These are phyloP conservation scores for Incumbomyces delicatus DNA, from an alignment of 2,329 filamentous ascomycete species.

Conservation along the genomic window DNA sequence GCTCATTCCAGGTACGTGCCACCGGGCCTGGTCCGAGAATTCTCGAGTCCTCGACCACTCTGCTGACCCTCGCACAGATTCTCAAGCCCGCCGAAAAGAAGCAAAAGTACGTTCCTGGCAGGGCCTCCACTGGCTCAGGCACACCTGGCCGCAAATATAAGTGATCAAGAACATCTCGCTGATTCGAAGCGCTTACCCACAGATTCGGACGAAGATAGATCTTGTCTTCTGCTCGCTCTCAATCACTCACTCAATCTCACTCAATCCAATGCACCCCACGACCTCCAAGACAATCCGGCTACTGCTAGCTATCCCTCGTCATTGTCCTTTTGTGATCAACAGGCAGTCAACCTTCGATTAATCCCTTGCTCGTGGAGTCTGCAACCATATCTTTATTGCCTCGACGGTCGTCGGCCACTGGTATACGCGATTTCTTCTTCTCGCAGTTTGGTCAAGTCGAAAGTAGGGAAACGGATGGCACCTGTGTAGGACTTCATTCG, in stretches of 20 bases:
- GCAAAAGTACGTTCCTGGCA: conserved; percentile 93
- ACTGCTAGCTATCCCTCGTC: neutral
- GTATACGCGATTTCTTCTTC: neutral
- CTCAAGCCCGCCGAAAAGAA: conserved; percentile 99
- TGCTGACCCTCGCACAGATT: conserved; percentile 50
- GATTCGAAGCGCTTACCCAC: conserved; percentile 61
- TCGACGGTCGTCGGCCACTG: too few species aligned
- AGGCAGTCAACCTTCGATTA: neutral
- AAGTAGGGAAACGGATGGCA: neutral
- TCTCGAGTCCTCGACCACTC: neutral
- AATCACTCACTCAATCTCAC: neutral
- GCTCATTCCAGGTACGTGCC: conserved; percentile 81
- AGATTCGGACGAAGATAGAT: conserved; percentile 92
- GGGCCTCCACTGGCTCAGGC: conserved; percentile 59
- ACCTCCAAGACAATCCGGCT: neutral
- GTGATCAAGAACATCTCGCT: conserved; percentile 37
- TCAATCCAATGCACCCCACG: neutral
- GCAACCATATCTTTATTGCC: neutral
- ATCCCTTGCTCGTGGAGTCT: neutral
- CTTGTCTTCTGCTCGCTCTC: neutral
- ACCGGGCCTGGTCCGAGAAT: neutral
- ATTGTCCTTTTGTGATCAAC: conserved; percentile 1
- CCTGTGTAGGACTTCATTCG: neutral
- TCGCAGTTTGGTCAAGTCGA: neutral
- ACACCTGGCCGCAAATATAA: conserved; percentile 63